Percentiles rank a stretch among this genome's conserved stretches.
Evolutionary conservation across 208 protist genomes (phyloP).

Genomic region (Leishmania major): DNA sequence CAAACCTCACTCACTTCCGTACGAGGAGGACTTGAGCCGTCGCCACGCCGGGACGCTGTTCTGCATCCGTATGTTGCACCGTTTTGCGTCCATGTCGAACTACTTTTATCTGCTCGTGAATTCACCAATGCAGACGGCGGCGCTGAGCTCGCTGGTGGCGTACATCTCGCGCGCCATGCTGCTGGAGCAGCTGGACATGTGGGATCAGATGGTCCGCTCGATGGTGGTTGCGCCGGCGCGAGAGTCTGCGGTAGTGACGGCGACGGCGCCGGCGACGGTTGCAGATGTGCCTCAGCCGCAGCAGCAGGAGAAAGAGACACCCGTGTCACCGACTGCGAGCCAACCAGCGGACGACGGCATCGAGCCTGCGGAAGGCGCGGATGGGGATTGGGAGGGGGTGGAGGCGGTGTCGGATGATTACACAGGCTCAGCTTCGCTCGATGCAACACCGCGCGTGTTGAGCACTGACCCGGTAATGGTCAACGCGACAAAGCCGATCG

Average conservation of each 20-base stretch:
- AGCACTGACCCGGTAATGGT: background rate
- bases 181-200: constrained; percentile 26
- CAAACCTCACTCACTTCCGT: constrained; percentile 14
- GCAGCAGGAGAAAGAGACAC: background rate
- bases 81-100: constrained; percentile 40
- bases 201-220: constrained; percentile 36
- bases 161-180: constrained; percentile 49
- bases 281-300: background rate
- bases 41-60: constrained; percentile 56
- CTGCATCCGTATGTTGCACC: constrained; percentile 47
- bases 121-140: constrained; percentile 67
- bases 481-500: background rate
- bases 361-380: background rate
- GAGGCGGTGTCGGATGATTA: background rate
- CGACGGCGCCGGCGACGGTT: background rate
- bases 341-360: too few relatives aligned
- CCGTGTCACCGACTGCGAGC: background rate
- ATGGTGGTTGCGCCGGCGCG: constrained; percentile 26
- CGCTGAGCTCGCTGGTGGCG: constrained; percentile 42
- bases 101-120: constrained; percentile 62
- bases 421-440: background rate
- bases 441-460: background rate
- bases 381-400: background rate
- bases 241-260: background rate
- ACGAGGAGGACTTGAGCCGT: constrained; percentile 20